A percentile compares a stretch with the other conserved stretches of the same genome.
Conservation (phyloP, 1,284 basidiomycete genomes). For the Cutaneotrichosporon mucoides region DNA sequence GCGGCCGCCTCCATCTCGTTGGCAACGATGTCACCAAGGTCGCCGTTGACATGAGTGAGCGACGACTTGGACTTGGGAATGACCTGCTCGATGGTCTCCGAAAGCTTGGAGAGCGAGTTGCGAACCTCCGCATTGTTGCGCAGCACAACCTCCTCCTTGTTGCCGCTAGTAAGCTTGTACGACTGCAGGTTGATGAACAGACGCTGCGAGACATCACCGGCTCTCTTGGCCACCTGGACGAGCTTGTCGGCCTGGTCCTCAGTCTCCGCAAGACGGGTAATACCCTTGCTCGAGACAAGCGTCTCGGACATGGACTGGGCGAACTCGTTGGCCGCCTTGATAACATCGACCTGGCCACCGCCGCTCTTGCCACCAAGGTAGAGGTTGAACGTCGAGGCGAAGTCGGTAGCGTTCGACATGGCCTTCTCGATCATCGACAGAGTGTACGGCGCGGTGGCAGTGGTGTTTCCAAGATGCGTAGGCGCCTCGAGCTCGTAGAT, state of each 20-base stretch:
- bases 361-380: conserved; percentile 84
- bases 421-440: conserved; percentile 98
- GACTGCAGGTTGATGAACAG: conserved; percentile 96
- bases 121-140: conserved; percentile 85
- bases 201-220: conserved; percentile 81
- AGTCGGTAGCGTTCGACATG: conserved; percentile 87
- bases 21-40: conserved; percentile 95
- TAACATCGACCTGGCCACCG: conserved; percentile 89
- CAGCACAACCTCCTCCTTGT: conserved; percentile 81
- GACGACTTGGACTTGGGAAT: conserved; percentile 78
- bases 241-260: conserved; percentile 91
- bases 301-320: conserved; percentile 91
- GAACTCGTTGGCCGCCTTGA: conserved; percentile 94
- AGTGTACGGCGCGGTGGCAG: conserved; percentile 95
- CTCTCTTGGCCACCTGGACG: conserved; percentile 72
- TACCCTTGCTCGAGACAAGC: conserved; percentile 87
- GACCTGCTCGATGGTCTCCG: conserved; percentile 78
- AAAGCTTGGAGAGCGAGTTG: conserved; percentile 73
- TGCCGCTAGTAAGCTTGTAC: conserved; percentile 75
- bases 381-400: conserved; percentile 89
- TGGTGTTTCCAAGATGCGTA: conserved; percentile 86
- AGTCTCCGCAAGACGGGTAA: conserved; percentile 83
- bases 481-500: conserved; percentile 97
- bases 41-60: conserved; percentile 75
- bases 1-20: conserved; percentile 95